Evolutionary conservation across 1,139 yeast species (phyloP).

Genomic region (Dujonia santamariae): DNA sequence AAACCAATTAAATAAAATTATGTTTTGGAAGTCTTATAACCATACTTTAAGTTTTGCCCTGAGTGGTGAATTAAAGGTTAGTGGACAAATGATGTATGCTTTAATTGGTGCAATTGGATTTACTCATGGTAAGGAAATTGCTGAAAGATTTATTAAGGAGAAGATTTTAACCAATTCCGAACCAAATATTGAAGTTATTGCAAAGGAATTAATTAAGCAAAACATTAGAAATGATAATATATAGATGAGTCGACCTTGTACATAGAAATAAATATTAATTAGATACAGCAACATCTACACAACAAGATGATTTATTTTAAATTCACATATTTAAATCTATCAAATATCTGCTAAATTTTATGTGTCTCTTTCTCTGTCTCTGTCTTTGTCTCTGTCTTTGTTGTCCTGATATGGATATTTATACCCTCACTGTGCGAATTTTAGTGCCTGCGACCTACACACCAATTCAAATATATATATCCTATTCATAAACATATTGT

Average conservation of each 20-base stretch:
- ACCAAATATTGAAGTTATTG: slow-evolving; percentile 14
- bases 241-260: slow-evolving; percentile 1
- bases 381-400: too few relatives aligned
- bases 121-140: slow-evolving; percentile 59
- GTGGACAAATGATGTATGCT: slow-evolving; percentile 70
- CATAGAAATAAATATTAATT: too few relatives aligned
- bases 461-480: too few relatives aligned
- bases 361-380: too few relatives aligned
- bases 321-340: too few relatives aligned
- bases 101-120: slow-evolving; percentile 77
- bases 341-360: too few relatives aligned
- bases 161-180: slow-evolving; percentile 33
- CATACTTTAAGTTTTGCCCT: slow-evolving; percentile 49
- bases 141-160: slow-evolving; percentile 54
- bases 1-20: slow-evolving; percentile 46
- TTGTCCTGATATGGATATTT: too few relatives aligned
- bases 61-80: slow-evolving; percentile 55
- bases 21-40: slow-evolving; percentile 73
- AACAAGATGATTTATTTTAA: too few relatives aligned
- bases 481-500: too few relatives aligned
- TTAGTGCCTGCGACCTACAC: too few relatives aligned
- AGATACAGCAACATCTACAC: too few relatives aligned
- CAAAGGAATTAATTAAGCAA: slow-evolving; percentile 12
- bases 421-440: too few relatives aligned
- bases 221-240: slow-evolving; percentile 5